Evolutionary conservation across 352 stramenopile genomes (phyloP).

Genomic region (Phytophthora sp.): DNA sequence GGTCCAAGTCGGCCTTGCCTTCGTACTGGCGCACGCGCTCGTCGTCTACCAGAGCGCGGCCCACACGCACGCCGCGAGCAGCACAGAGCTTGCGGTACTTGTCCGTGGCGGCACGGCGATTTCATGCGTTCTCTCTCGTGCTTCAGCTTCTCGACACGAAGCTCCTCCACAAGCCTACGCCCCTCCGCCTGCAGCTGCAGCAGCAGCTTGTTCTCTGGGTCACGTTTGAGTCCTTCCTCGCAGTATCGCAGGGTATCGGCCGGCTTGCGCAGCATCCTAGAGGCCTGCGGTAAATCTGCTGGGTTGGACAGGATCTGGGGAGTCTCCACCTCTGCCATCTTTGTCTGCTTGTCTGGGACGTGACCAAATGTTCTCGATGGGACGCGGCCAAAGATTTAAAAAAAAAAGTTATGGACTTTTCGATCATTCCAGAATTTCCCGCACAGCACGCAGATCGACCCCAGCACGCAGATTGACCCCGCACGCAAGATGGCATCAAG

Average conservation of each 20-base stretch:
- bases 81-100: slow-evolving; percentile 83
- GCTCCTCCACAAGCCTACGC: slow-evolving; percentile 60
- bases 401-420: too few relatives aligned
- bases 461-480: too few relatives aligned
- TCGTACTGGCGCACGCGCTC: slow-evolving; percentile 84
- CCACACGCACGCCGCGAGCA: slow-evolving; percentile 68
- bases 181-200: slow-evolving; percentile 73
- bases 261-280: slow-evolving; percentile 76
- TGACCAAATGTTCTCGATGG: too few relatives aligned
- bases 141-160: slow-evolving; percentile 68
- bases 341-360: too few relatives aligned
- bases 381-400: too few relatives aligned
- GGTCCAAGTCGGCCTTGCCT: slow-evolving; percentile 78
- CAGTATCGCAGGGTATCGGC: slow-evolving; percentile 86
- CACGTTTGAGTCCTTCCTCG: slow-evolving; percentile 70
- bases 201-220: slow-evolving; percentile 82
- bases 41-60: slow-evolving; percentile 77
- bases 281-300: too few relatives aligned
- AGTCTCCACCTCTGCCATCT: too few relatives aligned
- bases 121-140: slow-evolving; percentile 76
- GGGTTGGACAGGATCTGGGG: too few relatives aligned
- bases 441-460: too few relatives aligned
- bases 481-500: too few relatives aligned
- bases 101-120: slow-evolving; percentile 62
- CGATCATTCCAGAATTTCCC: too few relatives aligned